These are phyloP conservation scores for Saturnispora silvae DNA, from an alignment of 805 yeast species.

Conservation along the genomic window DNA sequence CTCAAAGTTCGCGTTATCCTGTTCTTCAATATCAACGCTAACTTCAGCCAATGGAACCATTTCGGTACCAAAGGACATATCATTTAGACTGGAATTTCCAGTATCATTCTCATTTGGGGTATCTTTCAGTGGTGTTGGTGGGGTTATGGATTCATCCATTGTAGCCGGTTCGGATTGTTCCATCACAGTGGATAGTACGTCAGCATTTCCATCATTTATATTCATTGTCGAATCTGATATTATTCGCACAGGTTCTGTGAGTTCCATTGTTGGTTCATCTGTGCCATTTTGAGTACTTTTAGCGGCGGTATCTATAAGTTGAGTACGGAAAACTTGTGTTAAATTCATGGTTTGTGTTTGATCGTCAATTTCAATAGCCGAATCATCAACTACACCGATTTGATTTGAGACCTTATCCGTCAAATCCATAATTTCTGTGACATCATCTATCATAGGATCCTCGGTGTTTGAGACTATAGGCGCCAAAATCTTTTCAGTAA, in stretches of 20 bases:
- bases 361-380: background rate
- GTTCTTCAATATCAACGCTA: slow-evolving; percentile 15
- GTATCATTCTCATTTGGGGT: background rate
- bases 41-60: slow-evolving; percentile 25
- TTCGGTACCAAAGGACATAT: slow-evolving; percentile 18
- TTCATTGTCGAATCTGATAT: background rate
- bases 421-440: background rate
- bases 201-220: background rate
- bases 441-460: background rate
- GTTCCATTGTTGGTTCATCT: slow-evolving; percentile 1
- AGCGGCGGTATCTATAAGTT: background rate
- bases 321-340: slow-evolving; percentile 1
- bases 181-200: slow-evolving; percentile 6
- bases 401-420: background rate
- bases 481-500: background rate
- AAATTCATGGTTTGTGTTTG: slow-evolving; percentile 6
- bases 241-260: slow-evolving; percentile 2
- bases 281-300: slow-evolving; percentile 2
- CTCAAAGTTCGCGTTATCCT: too few relatives aligned
- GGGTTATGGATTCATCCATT: background rate
- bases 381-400: background rate
- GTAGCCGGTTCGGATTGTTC: slow-evolving; percentile 11
- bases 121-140: background rate
- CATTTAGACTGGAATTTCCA: slow-evolving; percentile 8
- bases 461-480: background rate